phyloP scores from a whole-genome alignment of 2,329 filamentous ascomycete genomes.

The Fusarium udum region DNA sequence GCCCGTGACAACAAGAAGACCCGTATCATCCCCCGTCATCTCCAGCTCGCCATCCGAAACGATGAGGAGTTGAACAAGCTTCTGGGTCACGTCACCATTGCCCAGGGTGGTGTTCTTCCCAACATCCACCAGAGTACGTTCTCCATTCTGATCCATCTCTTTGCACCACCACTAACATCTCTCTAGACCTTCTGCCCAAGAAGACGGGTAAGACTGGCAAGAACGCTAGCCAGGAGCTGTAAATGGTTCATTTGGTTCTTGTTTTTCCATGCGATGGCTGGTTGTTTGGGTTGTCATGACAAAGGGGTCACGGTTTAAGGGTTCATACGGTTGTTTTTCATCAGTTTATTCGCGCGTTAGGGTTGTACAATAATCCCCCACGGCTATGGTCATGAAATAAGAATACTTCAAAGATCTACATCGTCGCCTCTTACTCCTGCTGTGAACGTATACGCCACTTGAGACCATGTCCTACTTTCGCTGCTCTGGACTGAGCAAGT shows the following conservation, averaged over 20 bases:
- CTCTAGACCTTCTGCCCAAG: constrained; percentile 93
- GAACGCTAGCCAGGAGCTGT: constrained; percentile 94
- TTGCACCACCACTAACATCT: constrained; percentile 50
- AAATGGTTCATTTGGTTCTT: constrained; percentile 62
- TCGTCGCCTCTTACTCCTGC: no score
- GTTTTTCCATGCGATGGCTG: constrained; percentile 66
- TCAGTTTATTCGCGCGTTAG: constrained; percentile 60
- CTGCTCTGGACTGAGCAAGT: background rate
- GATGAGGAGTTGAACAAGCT: constrained; percentile 99
- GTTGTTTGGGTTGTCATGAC: constrained; percentile 81
- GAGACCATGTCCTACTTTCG: background rate
- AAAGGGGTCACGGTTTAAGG: constrained; percentile 81
- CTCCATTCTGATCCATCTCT: background rate
- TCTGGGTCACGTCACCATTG: constrained; percentile 93
- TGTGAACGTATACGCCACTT: background rate
- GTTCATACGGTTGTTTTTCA: constrained; percentile 70
- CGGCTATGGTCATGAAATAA: constrained; percentile 74
- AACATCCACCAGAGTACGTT: constrained; percentile 96
- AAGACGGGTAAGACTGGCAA: constrained; percentile 97
- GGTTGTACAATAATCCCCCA: constrained; percentile 79
- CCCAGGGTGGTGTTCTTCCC: constrained; percentile 95
- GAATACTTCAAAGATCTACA: constrained; percentile 58
- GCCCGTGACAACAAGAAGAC: constrained; percentile 99
- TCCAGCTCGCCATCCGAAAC: constrained; percentile 99
- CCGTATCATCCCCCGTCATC: constrained; percentile 98